A percentile compares a stretch with the other conserved stretches of the same genome.
phyloP scores from a whole-genome alignment of 768 basidiomycete species.

The Termitomyces sp. region DNA sequence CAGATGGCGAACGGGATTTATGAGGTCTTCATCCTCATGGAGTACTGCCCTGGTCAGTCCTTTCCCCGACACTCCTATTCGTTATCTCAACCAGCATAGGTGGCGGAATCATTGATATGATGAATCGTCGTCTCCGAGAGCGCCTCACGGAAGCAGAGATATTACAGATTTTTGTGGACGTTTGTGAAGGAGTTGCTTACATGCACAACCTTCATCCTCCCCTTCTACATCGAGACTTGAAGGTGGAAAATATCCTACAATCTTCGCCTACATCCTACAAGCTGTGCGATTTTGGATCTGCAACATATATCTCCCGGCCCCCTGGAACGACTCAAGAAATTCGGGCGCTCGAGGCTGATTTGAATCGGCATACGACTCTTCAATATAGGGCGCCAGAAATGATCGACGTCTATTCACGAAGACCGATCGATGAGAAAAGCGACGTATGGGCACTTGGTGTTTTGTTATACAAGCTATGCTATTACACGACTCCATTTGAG shows the following conservation, averaged over 20 bases:
- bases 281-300: slow-evolving; percentile 97
- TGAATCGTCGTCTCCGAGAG: slow-evolving; percentile 95
- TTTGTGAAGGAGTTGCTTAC: slow-evolving; percentile 93
- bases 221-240: slow-evolving; percentile 93
- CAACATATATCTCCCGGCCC: slow-evolving; percentile 70
- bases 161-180: slow-evolving; percentile 95
- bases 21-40: slow-evolving; percentile 99
- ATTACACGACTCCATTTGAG: slow-evolving; percentile 99
- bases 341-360: slow-evolving; percentile 81
- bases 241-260: slow-evolving; percentile 98
- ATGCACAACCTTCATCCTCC: slow-evolving; percentile 95
- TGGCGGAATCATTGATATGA: slow-evolving; percentile 99
- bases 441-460: slow-evolving; percentile 99
- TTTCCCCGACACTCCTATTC: background rate
- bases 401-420: slow-evolving; percentile 84
- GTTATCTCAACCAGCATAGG: slow-evolving; percentile 42
- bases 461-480: slow-evolving; percentile 95
- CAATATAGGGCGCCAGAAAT: slow-evolving; percentile 99
- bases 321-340: slow-evolving; percentile 83
- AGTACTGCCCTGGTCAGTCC: slow-evolving; percentile 82
- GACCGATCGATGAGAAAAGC: slow-evolving; percentile 89
- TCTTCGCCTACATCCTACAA: slow-evolving; percentile 84
- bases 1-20: slow-evolving; percentile 78
- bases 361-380: slow-evolving; percentile 92
- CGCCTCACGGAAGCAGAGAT: slow-evolving; percentile 95